Conservation (phyloP, 768 basidiomycete species). For the Tricholomella constricta region DNA sequence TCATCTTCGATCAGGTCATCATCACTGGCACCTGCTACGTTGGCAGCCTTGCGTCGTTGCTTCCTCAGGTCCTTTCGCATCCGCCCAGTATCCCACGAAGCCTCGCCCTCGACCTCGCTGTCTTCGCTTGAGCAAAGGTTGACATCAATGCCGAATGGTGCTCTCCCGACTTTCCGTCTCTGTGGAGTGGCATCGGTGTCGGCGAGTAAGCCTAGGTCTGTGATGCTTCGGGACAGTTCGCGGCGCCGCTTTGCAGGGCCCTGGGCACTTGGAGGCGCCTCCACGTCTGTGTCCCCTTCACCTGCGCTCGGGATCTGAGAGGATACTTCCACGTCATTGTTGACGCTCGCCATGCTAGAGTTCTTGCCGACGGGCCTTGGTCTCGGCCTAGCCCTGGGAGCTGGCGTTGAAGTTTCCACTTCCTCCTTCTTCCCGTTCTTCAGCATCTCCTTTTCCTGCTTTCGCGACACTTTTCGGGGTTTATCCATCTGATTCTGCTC, state of each 20-base stretch:
- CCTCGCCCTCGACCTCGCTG: slow-evolving; percentile 10
- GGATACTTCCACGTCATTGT: slow-evolving; percentile 9
- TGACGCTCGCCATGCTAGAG: slow-evolving; percentile 17
- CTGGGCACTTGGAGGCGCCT: not conserved
- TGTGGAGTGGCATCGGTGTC: slow-evolving; percentile 10
- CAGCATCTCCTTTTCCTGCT: slow-evolving; percentile 2
- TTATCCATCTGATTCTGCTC: slow-evolving; percentile 16
- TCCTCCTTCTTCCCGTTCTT: slow-evolving; percentile 19
- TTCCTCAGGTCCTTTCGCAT: slow-evolving; percentile 8
- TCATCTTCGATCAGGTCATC: not conserved
- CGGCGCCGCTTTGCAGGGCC: not conserved
- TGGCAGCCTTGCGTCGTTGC: not conserved
- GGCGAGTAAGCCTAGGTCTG: not conserved
- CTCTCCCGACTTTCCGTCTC: not conserved
- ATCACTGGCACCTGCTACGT: not conserved
- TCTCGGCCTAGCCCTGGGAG: slow-evolving; percentile 18
- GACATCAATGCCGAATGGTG: slow-evolving; percentile 1
- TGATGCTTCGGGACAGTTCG: not conserved
- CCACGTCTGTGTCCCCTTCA: not conserved
- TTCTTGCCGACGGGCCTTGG: slow-evolving; percentile 28
- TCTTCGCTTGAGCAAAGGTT: slow-evolving; percentile 16
- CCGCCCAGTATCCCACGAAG: slow-evolving; percentile 12
- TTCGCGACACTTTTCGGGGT: slow-evolving; percentile 16
- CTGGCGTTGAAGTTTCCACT: slow-evolving; percentile 4
- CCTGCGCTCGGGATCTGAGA: not conserved